Base-by-base conservation (phyloP, 1,139 yeast genomes). In the Suhomyces taliae region DNA sequence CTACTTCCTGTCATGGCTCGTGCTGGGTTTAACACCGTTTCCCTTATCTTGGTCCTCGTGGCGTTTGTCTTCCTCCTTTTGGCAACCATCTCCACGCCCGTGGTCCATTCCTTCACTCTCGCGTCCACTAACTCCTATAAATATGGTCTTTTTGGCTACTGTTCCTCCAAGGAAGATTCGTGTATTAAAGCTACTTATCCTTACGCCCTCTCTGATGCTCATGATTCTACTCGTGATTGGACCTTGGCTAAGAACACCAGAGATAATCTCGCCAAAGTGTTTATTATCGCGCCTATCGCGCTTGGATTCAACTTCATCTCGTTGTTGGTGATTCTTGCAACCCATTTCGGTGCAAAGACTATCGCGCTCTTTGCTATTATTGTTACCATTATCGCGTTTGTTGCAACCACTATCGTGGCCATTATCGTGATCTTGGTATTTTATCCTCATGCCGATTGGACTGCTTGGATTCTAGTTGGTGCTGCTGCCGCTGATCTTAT, bases 111-210 rank as follows among this genome's bases (percentile, higher is more conserved):
- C 2, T 66, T 81, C 45, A 56, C 60, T n/a, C 56, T 81, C 29
- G 80, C 60, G 31, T 37, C 48, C 27, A 51, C 61, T 2, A 71
- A 73, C 24, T 81, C 76, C 43, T 74, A 75, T 59, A 71, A 78
- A 46, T 93, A 85, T 64, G 99, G 99, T 6, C 90, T 89, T 1
- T 88, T 91, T 70, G 99, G 98, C 2, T 79, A 81, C 53, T 91
- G 98, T 65, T 61, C 53, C 38, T 44, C 55, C 6, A 50, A 62
- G 27, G 61, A 70, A 3, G 61, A 67, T 7, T 59, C 65, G 67
- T 46, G 63, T 62, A 19, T 67, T 67, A 47, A 49, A 6, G 70
- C 73, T 5, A 47, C 59, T n/a, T 75, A 66, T 51, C 80, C 80
- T 1, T 62, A 70, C 45, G 36, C 43, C 2, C 53, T 67, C 15